These are phyloP conservation scores for Verticillium alfalfae DNA, from an alignment of 2,329 filamentous ascomycete species.

Conservation along the genomic window DNA sequence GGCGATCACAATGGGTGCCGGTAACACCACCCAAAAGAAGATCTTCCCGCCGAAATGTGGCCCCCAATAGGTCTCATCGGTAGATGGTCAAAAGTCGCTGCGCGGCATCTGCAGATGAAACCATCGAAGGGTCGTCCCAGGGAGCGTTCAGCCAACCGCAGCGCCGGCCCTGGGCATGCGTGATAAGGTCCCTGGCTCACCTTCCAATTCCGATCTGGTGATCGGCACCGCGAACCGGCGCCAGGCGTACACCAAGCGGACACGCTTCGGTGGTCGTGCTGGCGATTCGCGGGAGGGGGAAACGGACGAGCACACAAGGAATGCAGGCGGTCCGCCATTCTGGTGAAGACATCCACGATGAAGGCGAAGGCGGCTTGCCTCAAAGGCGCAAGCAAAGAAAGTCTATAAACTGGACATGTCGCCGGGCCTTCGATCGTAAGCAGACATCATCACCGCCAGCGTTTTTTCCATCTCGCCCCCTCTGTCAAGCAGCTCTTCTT, in stretches of 20 bases:
- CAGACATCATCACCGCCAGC: background rate
- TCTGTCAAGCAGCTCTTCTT: background rate
- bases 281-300: background rate
- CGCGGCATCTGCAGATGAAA: background rate
- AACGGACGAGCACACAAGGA: background rate
- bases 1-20: background rate
- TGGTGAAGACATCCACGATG: background rate
- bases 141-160: slow-evolving; percentile 7
- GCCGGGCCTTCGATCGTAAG: background rate
- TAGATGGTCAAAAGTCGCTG: background rate
- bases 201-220: slow-evolving; percentile 9
- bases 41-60: background rate
- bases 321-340: background rate
- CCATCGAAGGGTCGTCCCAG: background rate
- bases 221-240: slow-evolving; percentile 3
- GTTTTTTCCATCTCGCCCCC: background rate
- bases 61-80: background rate
- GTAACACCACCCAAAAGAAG: background rate
- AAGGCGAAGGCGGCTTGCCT: background rate
- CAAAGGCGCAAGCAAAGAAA: too few species aligned
- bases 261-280: slow-evolving; percentile 2
- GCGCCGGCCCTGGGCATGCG: slow-evolving; percentile 8
- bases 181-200: slow-evolving; percentile 7
- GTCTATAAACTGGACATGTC: background rate
- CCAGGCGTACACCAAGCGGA: slow-evolving; percentile 1